A percentile compares a stretch with the other conserved stretches of the same genome.
phyloP scores from a whole-genome alignment of 768 basidiomycete genomes.

The Psilocybe cyanescens region DNA sequence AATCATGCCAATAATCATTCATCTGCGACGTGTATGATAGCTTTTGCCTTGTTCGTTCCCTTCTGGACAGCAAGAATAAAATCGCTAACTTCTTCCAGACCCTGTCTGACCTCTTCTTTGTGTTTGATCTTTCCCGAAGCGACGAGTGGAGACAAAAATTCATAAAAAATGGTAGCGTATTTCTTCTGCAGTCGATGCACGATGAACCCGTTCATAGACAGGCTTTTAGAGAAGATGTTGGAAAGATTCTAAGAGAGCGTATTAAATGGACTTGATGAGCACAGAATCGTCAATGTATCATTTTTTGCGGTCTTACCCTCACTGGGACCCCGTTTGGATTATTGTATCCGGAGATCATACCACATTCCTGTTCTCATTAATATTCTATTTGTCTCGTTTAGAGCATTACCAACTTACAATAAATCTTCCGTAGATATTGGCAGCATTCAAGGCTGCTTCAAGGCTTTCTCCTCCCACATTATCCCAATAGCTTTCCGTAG shows the following conservation, averaged over 20 bases:
- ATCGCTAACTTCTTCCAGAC: conserved; percentile 44
- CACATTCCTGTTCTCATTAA: conserved; percentile 36
- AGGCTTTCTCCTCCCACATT: conserved; percentile 66
- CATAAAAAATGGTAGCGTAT: conserved; percentile 45
- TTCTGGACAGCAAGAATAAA: conserved; percentile 36
- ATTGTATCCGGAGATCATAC: conserved; percentile 45
- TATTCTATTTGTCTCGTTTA: background rate
- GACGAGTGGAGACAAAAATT: conserved; percentile 41
- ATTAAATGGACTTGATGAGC: background rate
- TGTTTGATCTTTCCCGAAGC: conserved; percentile 51
- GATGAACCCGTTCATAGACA: conserved; percentile 44
- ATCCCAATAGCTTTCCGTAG: conserved; percentile 48
- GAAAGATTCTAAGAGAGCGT: conserved; percentile 38
- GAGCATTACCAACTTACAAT: conserved; percentile 38
- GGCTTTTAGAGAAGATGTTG: conserved; percentile 42
- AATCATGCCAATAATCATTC: conserved; percentile 15
- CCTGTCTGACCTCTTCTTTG: conserved; percentile 46
- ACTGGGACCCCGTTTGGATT: conserved; percentile 26
- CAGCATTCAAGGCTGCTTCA: conserved; percentile 54
- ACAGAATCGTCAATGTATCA: background rate
- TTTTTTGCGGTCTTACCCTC: conserved; percentile 23
- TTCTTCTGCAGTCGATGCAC: conserved; percentile 33
- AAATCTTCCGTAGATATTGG: conserved; percentile 50
- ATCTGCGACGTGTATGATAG: conserved; percentile 37
- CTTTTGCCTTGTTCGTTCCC: conserved; percentile 38